Conservation (phyloP, 2,329 filamentous ascomycete species). For the Basipetospora chlamydospora region DNA sequence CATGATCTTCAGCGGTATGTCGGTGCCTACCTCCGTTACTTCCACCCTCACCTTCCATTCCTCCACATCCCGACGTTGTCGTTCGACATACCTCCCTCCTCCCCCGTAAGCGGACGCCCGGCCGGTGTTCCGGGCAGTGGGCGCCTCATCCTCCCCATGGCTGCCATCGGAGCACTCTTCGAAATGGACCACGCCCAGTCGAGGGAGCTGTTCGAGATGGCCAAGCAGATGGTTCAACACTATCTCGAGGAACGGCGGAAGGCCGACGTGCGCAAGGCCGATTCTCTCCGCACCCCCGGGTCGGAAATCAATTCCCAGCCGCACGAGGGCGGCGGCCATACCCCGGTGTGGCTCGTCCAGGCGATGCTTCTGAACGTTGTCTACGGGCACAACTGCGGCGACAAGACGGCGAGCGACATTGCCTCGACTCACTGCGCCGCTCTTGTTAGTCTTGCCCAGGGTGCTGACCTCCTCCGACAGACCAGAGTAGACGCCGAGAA, state of each 20-base stretch:
- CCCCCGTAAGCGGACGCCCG: constrained; percentile 43
- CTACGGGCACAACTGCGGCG: constrained; percentile 87
- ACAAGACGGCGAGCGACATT: constrained; percentile 81
- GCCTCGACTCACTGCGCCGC: constrained; percentile 85
- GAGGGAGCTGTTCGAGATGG: constrained; percentile 76
- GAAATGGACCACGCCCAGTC: constrained; percentile 70
- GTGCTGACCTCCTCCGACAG: constrained; percentile 25
- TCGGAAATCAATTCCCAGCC: constrained; percentile 1
- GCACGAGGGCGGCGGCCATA: constrained; percentile 29
- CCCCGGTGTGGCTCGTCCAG: constrained; percentile 88
- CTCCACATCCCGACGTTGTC: constrained; percentile 82
- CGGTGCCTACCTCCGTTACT: constrained; percentile 77
- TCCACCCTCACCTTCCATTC: constrained; percentile 91
- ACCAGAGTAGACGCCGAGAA: constrained; percentile 19
- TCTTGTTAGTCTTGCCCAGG: constrained; percentile 64
- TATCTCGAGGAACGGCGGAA: constrained; percentile 86
- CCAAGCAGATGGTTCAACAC: constrained; percentile 88
- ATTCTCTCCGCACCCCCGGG: constrained; percentile 33
- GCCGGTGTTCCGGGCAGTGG: constrained; percentile 61
- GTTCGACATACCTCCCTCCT: constrained; percentile 62
- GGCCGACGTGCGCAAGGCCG: constrained; percentile 57
- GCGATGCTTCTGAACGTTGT: constrained; percentile 94
- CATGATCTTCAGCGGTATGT: constrained; percentile 83
- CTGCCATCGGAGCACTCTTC: constrained; percentile 69
- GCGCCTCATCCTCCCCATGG: constrained; percentile 72